Percentiles rank a stretch among this genome's conserved stretches.
These are phyloP conservation scores for Pythium vanterpoolii DNA, from an alignment of 352 stramenopile species.

Conservation along the genomic window DNA sequence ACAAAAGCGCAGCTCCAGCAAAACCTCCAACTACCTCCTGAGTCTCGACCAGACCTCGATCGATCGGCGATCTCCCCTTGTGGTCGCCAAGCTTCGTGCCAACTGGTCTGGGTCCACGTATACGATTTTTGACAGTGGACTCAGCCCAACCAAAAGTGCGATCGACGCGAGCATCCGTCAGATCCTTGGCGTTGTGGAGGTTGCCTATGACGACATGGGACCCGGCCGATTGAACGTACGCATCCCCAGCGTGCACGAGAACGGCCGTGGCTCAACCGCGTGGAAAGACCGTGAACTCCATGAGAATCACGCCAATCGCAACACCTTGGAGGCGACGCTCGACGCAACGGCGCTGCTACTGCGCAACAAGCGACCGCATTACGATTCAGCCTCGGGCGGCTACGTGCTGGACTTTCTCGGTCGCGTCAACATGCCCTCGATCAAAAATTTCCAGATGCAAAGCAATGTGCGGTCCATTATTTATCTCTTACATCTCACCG, in stretches of 20 bases:
- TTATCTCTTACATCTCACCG: too few species aligned
- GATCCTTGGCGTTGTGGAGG: conserved; percentile 49
- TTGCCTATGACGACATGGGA: conserved; percentile 71
- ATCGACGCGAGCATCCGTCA: conserved; percentile 41
- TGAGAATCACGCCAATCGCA: background rate
- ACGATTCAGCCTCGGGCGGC: conserved; percentile 41
- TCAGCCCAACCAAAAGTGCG: conserved; percentile 44
- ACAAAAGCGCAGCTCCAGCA: conserved; percentile 49
- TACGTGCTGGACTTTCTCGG: conserved; percentile 67
- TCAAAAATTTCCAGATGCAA: conserved; percentile 77
- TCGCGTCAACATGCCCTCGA: conserved; percentile 60
- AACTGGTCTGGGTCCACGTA: conserved; percentile 71
- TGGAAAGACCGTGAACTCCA: conserved; percentile 33
- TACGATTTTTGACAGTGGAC: conserved; percentile 48
- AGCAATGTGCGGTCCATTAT: conserved; percentile 31
- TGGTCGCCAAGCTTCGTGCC: conserved; percentile 52
- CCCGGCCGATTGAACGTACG: conserved; percentile 44
- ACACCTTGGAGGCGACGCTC: conserved; percentile 50
- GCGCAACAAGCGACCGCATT: conserved; percentile 88
- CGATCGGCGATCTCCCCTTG: conserved; percentile 34
- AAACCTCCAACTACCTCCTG: conserved; percentile 62
- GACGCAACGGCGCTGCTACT: conserved; percentile 51
- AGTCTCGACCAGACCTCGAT: conserved; percentile 39
- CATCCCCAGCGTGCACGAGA: conserved; percentile 36
- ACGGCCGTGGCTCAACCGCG: conserved; percentile 10